These are phyloP conservation scores for Starmerella tilneyi DNA, from an alignment of 805 yeast species.

Conservation along the genomic window DNA sequence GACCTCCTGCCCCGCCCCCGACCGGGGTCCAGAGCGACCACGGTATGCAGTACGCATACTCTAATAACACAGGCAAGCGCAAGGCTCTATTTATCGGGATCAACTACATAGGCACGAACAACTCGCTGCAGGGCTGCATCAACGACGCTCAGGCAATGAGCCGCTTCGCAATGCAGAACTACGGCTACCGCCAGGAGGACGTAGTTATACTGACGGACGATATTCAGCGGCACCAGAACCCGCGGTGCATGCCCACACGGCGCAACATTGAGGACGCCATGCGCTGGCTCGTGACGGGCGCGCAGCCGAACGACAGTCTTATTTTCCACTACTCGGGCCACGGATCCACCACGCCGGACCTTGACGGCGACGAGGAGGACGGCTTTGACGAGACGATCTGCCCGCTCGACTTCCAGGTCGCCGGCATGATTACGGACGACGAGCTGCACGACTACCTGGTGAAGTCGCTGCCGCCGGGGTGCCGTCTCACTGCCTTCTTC, in stretches of 20 bases:
- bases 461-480: slow-evolving; percentile 57
- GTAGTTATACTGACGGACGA: slow-evolving; percentile 37
- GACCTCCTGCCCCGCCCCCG: slow-evolving; percentile 28
- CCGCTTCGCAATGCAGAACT: slow-evolving; percentile 36
- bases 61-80: slow-evolving; percentile 58
- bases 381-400: slow-evolving; percentile 64
- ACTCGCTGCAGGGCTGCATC: slow-evolving; percentile 64
- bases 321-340: slow-evolving; percentile 83
- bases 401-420: slow-evolving; percentile 58
- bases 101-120: slow-evolving; percentile 58
- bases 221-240: slow-evolving; percentile 27
- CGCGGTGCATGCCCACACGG: slow-evolving; percentile 46
- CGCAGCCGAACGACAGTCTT: slow-evolving; percentile 64
- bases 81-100: slow-evolving; percentile 73
- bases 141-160: slow-evolving; percentile 50
- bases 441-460: slow-evolving; percentile 64
- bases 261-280: slow-evolving; percentile 66
- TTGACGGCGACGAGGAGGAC: slow-evolving; percentile 64
- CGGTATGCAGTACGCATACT: slow-evolving; percentile 43
- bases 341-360: slow-evolving; percentile 64
- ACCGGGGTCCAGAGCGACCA: slow-evolving; percentile 30
- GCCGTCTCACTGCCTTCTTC: slow-evolving; percentile 65
- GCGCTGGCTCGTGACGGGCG: slow-evolving; percentile 69
- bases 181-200: slow-evolving; percentile 33
- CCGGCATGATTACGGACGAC: slow-evolving; percentile 67